Evolutionary conservation across 1,284 basidiomycete species (phyloP).

Genomic region (Termitomyces sp.): DNA sequence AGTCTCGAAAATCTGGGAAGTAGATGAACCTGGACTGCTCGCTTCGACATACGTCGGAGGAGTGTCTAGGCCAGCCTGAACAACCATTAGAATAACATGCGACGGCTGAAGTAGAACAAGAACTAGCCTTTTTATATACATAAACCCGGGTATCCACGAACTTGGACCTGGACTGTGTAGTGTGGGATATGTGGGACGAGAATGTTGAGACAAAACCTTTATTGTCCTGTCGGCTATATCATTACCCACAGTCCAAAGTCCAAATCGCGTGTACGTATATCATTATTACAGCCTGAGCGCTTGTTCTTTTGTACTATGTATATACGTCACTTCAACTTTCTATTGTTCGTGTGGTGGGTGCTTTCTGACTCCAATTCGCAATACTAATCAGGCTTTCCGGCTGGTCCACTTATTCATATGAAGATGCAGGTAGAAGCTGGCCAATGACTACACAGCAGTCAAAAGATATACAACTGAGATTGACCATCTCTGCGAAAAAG

Average conservation of each 20-base stretch:
- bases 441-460: background rate
- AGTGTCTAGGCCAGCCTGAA: background rate
- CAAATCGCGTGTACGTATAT: too few relatives aligned
- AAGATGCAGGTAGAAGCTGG: background rate
- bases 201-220: background rate
- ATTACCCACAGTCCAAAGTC: too few relatives aligned
- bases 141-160: background rate
- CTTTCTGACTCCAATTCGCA: background rate
- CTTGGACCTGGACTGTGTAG: background rate
- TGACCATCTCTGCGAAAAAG: background rate
- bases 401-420: background rate
- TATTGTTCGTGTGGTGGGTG: too few relatives aligned
- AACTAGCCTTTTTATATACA: background rate
- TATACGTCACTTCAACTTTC: background rate
- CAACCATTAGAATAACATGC: background rate
- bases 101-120: background rate
- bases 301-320: too few relatives aligned
- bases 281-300: too few relatives aligned
- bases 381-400: background rate
- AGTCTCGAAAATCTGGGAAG: slow-evolving; percentile 1
- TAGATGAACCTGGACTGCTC: slow-evolving; percentile 2
- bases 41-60: slow-evolving; percentile 8
- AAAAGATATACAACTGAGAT: background rate
- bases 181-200: background rate
- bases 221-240: background rate